These are phyloP conservation scores for Termitomyces sp. DNA, from an alignment of 768 basidiomycete species.

Conservation along the genomic window DNA sequence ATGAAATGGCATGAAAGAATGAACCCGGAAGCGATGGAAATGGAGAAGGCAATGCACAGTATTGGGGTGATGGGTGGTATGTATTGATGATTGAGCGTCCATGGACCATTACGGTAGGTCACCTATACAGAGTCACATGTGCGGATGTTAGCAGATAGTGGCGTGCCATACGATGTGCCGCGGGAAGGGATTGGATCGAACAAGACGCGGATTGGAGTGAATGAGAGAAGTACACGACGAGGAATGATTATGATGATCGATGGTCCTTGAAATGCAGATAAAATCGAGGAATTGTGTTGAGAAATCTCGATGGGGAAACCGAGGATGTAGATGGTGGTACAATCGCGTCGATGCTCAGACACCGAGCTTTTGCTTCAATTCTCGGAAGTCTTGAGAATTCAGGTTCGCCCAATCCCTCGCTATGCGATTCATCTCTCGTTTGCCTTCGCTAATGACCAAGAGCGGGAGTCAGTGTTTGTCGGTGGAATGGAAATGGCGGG, in stretches of 20 bases:
- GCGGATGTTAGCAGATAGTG: constrained; percentile 18
- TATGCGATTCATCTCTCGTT: constrained; percentile 52
- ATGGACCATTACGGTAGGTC: constrained; percentile 3
- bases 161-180: constrained; percentile 17
- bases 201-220: constrained; percentile 9
- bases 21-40: not conserved
- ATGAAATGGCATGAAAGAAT: not conserved
- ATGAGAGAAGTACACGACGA: constrained; percentile 5
- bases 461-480: constrained; percentile 9
- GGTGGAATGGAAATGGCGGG: constrained; percentile 8
- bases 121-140: constrained; percentile 11
- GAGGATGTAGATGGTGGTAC: not conserved
- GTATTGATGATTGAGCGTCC: constrained; percentile 14
- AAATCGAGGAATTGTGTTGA: not conserved
- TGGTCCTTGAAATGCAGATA: constrained; percentile 14
- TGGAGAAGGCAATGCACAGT: not conserved
- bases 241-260: constrained; percentile 8
- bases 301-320: not conserved
- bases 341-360: constrained; percentile 35
- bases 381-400: constrained; percentile 50
- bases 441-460: constrained; percentile 45
- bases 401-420: constrained; percentile 48
- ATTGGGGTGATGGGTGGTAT: constrained; percentile 5
- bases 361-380: constrained; percentile 52
- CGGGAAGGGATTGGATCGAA: constrained; percentile 17